Base-by-base conservation (phyloP, 2,329 filamentous ascomycete species). In the Penicillium sp. region DNA sequence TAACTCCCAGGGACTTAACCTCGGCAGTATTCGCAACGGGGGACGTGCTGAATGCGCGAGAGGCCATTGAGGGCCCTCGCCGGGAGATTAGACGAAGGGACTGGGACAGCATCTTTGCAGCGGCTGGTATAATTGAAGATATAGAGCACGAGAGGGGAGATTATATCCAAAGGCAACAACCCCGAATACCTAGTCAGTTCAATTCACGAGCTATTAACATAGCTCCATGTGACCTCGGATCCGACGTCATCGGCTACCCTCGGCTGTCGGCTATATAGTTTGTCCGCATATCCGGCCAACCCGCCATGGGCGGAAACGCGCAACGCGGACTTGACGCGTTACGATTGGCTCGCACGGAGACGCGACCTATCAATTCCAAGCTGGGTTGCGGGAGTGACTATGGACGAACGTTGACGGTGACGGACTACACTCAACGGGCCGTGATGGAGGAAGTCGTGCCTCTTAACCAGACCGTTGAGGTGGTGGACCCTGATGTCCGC, bases 401-500 rank as follows among this genome's bases (percentile, higher is more conserved):
- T 38, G 54, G 56, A 55, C 29, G 45, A 56, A 55, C 44, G 52
- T 26, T 58, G 48, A 52, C 35, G 51, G 45, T 45, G 44, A 56
- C 52, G 48, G 51, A 19, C n/a, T 50, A 56, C 59, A 52, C 53
- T 62, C 49, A 62, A 65, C 38, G 30, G 60, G 41, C 64, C 69
- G 73, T 63, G 56, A 81, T 81, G 79, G 79, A 76, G 60, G 78
- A 80, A 62, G 69, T 71, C 44, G 74, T 74, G 57, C 72, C 77
- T 55, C 66, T 75, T 57, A 73, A 70, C 73, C 80, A 82, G 65
- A 82, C 81, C 73, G 78, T 81, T 60, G 75, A 81, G 68, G 83
- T 90, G 63, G 91, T 98, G 60, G 93, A 98, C 75, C 92, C 93
- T 47, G 92, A 97, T 81, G 92, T 97, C 71, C 90, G 93, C 74